phyloP scores from a whole-genome alignment of 441 rosid species.

The Mallotus repandus region DNA sequence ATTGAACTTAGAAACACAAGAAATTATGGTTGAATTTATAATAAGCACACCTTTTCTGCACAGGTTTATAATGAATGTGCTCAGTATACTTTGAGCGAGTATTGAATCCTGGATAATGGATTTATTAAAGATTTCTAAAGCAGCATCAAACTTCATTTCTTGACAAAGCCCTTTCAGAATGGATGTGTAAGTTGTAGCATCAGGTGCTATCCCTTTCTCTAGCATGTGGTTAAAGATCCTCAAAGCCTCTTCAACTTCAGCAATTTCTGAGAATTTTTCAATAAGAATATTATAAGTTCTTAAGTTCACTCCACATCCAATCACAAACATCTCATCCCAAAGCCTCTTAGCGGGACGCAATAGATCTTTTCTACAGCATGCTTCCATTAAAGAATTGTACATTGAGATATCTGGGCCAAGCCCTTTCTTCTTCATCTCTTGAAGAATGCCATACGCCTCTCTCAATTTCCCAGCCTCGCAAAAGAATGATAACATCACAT shows the following conservation, averaged over 20 bases:
- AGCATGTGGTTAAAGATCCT: conserved; percentile 68
- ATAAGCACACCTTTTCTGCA: conserved; percentile 53
- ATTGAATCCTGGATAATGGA: conserved; percentile 41
- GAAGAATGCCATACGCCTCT: conserved; percentile 74
- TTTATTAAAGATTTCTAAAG: conserved; percentile 48
- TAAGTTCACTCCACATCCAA: conserved; percentile 64
- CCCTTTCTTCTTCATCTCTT: conserved; percentile 83
- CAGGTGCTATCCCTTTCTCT: conserved; percentile 61
- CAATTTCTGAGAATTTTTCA: conserved; percentile 58
- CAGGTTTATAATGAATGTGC: conserved; percentile 42
- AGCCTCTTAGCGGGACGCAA: conserved; percentile 87
- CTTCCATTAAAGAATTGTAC: conserved; percentile 74
- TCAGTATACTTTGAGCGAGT: conserved; percentile 44
- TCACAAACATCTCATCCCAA: conserved; percentile 95
- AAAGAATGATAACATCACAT: conserved; percentile 57
- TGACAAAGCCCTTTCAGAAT: conserved; percentile 66
- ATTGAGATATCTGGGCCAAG: conserved; percentile 52
- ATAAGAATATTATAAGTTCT: conserved; percentile 67
- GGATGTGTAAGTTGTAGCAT: conserved; percentile 50
- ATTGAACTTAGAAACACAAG: background rate
- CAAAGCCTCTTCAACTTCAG: conserved; percentile 63
- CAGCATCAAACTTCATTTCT: conserved; percentile 56
- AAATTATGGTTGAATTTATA: background rate
- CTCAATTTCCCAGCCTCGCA: conserved; percentile 70
- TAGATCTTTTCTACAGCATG: conserved; percentile 74